These are phyloP conservation scores for Stephanodiscus triporus DNA, from an alignment of 108 stramenopile genomes.

Conservation along the genomic window DNA sequence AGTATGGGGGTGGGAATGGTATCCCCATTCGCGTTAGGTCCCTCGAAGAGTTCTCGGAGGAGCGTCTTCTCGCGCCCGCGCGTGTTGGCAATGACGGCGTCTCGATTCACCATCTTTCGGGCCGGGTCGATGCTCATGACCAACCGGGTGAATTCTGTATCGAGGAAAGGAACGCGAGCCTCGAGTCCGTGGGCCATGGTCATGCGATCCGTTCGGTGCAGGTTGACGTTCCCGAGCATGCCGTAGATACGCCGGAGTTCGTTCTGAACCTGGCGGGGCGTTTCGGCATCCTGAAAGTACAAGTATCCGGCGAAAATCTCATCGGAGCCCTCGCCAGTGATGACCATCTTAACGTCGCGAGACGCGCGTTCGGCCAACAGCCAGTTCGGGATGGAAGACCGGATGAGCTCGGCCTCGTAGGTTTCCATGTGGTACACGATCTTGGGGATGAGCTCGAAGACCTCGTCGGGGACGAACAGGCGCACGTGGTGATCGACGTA, in stretches of 20 bases:
- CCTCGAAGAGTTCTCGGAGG: slow-evolving; percentile 68
- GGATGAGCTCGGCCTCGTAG: slow-evolving; percentile 81
- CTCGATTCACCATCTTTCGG: slow-evolving; percentile 65
- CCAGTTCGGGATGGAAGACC: slow-evolving; percentile 80
- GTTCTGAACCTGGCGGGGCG: slow-evolving; percentile 63
- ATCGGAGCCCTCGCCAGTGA: slow-evolving; percentile 78
- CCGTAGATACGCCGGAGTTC: slow-evolving; percentile 70
- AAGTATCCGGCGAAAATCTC: slow-evolving; percentile 80
- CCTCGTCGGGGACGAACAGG: slow-evolving; percentile 69
- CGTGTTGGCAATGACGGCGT: slow-evolving; percentile 62
- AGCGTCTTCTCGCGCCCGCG: slow-evolving; percentile 73
- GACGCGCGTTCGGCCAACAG: slow-evolving; percentile 72
- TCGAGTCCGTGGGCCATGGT: slow-evolving; percentile 83
- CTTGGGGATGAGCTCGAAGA: slow-evolving; percentile 77
- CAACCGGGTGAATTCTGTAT: slow-evolving; percentile 68
- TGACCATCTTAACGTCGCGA: slow-evolving; percentile 79
- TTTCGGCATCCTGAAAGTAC: slow-evolving; percentile 72
- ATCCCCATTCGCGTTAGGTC: slow-evolving; percentile 65
- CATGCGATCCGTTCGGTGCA: slow-evolving; percentile 80
- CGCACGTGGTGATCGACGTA: slow-evolving; percentile 61
- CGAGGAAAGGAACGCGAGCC: slow-evolving; percentile 83
- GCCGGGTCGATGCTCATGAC: slow-evolving; percentile 74
- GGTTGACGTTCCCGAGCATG: slow-evolving; percentile 72
- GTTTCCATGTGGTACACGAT: slow-evolving; percentile 87
- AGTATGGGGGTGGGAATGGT: slow-evolving; percentile 67